Conservation (phyloP, 2,329 filamentous ascomycete species). For the Aspergillus brunneoviolaceus region DNA sequence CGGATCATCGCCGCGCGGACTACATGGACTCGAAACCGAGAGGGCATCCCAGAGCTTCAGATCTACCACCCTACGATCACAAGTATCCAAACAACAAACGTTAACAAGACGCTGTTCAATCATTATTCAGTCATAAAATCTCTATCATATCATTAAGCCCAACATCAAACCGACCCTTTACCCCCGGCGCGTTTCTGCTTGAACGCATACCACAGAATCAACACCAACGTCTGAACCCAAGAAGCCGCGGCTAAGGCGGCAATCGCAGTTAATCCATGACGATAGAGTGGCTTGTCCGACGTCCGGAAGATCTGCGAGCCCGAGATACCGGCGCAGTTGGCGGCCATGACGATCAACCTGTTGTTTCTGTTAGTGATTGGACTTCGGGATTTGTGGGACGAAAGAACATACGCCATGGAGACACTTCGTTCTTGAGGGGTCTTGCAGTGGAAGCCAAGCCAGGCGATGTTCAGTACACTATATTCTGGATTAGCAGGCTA, state of each 20-base stretch:
- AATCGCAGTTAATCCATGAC: conserved; percentile 28
- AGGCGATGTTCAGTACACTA: conserved; percentile 56
- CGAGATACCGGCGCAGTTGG: conserved; percentile 62
- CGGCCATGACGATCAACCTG: conserved; percentile 57
- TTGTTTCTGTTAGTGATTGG: neutral
- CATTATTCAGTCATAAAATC: neutral
- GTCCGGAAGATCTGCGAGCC: conserved; percentile 59
- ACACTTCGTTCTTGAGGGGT: conserved; percentile 60
- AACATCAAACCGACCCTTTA: neutral
- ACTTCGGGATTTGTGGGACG: neutral
- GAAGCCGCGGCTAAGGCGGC: conserved; percentile 25
- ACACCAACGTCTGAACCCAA: conserved; percentile 20
- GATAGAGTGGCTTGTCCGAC: conserved; percentile 26
- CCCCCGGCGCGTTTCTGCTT: neutral
- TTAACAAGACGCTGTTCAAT: no score
- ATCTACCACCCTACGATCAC: no score
- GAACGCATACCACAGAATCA: conserved; percentile 21
- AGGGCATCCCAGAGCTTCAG: no score
- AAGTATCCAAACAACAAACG: no score
- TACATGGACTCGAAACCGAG: no score
- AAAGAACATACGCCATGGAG: conserved; percentile 55
- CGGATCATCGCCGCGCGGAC: no score
- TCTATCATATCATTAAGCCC: neutral
- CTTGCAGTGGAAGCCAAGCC: conserved; percentile 57
- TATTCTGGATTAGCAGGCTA: neutral